phyloP scores from a whole-genome alignment of 2,329 filamentous ascomycete species.

The Talaromyces sp. region DNA sequence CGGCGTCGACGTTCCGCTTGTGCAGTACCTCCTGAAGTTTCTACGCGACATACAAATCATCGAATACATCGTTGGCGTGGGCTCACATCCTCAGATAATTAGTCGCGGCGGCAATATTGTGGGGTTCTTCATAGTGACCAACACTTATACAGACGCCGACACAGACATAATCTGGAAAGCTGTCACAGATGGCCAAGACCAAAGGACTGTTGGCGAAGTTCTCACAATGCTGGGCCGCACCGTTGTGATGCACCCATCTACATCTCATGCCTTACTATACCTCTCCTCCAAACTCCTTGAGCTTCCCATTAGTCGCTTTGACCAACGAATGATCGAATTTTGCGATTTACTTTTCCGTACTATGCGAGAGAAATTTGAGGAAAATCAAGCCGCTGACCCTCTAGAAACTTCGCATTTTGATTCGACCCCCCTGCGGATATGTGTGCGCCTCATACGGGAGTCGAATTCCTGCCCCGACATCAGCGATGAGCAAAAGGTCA shows the following conservation, averaged over 20 bases:
- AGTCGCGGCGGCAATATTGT: conserved; percentile 77
- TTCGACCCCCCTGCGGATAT: conserved; percentile 52
- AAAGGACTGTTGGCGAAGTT: conserved; percentile 76
- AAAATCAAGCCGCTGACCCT: conserved; percentile 26
- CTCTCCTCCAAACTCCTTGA: conserved; percentile 67
- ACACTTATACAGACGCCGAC: conserved; percentile 66
- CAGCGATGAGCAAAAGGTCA: conserved; percentile 56
- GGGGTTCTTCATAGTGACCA: conserved; percentile 78
- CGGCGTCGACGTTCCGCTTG: conserved; percentile 50
- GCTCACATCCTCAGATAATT: conserved; percentile 89
- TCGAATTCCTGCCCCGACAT: conserved; percentile 58
- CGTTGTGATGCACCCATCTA: conserved; percentile 44
- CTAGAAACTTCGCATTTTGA: conserved; percentile 31
- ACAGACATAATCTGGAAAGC: conserved; percentile 82
- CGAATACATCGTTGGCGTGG: conserved; percentile 82
- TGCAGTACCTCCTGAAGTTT: conserved; percentile 67
- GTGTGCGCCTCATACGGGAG: conserved; percentile 68
- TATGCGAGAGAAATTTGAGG: conserved; percentile 45
- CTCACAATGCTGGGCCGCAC: conserved; percentile 61
- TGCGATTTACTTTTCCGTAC: conserved; percentile 57
- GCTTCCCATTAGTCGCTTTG: conserved; percentile 63
- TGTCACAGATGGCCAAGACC: conserved; percentile 76
- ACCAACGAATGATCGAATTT: conserved; percentile 59
- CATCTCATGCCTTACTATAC: conserved; percentile 54
- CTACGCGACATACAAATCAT: conserved; percentile 69